Percentiles rank a stretch among this genome's conserved stretches.
Conservation (phyloP, 129 eudicot genomes). For the Pulicaria dysenterica region DNA sequence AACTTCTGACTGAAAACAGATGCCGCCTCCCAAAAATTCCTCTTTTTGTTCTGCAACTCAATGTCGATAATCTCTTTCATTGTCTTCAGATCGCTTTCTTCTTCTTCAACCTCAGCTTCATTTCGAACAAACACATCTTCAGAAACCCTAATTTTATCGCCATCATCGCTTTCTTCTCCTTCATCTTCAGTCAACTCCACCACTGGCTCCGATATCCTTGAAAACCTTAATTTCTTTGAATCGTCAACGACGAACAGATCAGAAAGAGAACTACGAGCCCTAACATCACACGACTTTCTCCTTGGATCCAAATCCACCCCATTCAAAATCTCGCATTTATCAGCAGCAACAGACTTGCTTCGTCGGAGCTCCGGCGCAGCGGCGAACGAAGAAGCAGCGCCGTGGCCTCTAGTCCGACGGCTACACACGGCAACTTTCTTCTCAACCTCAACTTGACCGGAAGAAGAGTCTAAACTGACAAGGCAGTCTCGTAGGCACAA, state of each 20-base stretch:
- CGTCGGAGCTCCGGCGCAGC: conserved; percentile 68
- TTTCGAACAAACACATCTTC: not conserved
- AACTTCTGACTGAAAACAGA: conserved; percentile 75
- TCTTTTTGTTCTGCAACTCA: conserved; percentile 49
- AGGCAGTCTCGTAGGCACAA: conserved; percentile 87
- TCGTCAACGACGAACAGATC: conserved; percentile 54
- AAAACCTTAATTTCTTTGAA: conserved; percentile 54
- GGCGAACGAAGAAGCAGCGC: conserved; percentile 17
- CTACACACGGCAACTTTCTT: conserved; percentile 13
- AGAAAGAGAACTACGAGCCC: conserved; percentile 48
- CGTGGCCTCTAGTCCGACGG: conserved; percentile 30
- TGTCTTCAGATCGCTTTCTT: conserved; percentile 55
- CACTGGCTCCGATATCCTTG: not conserved
- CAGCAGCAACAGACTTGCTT: conserved; percentile 67
- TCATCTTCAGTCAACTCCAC: conserved; percentile 2
- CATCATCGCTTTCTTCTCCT: conserved; percentile 4
- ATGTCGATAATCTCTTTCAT: conserved; percentile 87
- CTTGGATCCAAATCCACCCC: conserved; percentile 26
- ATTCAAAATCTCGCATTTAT: conserved; percentile 15
- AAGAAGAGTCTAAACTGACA: conserved; percentile 56
- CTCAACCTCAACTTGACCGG: conserved; percentile 20
- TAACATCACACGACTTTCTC: conserved; percentile 66
- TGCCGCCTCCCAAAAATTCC: conserved; percentile 57
- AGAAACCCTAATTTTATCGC: conserved; percentile 45
- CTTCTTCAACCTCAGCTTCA: conserved; percentile 35